Conservation (phyloP, 148 eudicot species). For the Amaranthus cruentus region DNA sequence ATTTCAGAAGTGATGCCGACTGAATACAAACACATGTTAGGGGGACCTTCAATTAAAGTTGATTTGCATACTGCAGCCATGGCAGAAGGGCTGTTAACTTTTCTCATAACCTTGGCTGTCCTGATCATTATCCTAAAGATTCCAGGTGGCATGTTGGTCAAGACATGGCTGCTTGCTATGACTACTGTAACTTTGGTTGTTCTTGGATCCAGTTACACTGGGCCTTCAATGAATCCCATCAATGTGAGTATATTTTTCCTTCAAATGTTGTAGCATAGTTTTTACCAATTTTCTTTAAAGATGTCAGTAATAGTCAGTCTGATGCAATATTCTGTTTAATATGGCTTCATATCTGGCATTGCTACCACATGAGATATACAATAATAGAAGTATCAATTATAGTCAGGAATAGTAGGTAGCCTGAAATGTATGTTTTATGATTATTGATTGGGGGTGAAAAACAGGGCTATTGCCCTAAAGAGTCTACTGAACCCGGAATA, state of each 20-base stretch:
- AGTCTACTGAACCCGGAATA: no score
- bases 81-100: conserved; percentile 81
- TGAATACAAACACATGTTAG: conserved; percentile 71
- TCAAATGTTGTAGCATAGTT: background rate
- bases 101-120: conserved; percentile 59
- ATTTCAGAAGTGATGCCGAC: conserved; percentile 68
- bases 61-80: conserved; percentile 83
- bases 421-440: background rate
- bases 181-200: conserved; percentile 63
- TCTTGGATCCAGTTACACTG: conserved; percentile 68
- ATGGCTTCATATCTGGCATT: background rate
- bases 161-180: conserved; percentile 69
- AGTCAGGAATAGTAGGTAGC: background rate
- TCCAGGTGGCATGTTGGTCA: conserved; percentile 45
- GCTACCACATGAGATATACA: background rate
- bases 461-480: background rate
- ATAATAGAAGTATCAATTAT: background rate
- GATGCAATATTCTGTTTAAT: background rate
- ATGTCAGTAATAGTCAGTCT: background rate
- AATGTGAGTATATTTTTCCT: conserved; percentile 51
- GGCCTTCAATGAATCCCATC: conserved; percentile 94
- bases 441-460: background rate
- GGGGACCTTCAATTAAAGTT: conserved; percentile 79
- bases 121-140: conserved; percentile 59
- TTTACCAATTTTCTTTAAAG: background rate